Evolutionary conservation across 2,329 filamentous ascomycete genomes (phyloP).

Genomic region (Cytospora piceae): DNA sequence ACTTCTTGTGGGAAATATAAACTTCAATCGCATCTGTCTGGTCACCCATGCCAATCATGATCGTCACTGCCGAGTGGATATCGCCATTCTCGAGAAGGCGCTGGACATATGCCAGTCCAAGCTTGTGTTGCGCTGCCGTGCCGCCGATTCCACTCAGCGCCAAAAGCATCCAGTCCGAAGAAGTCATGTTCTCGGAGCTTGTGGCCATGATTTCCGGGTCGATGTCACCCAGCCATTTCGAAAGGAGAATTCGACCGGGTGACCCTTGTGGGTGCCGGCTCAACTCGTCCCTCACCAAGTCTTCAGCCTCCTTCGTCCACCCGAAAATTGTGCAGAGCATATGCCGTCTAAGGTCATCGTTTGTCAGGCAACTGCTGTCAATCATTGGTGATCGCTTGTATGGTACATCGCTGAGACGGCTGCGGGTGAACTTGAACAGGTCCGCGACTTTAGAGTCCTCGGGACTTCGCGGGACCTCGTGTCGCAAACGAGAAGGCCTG

Average conservation of each 20-base stretch:
- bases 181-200: conserved; percentile 84
- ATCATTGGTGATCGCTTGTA: conserved; percentile 70
- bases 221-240: conserved; percentile 91
- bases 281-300: conserved; percentile 84
- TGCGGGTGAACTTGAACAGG: conserved; percentile 83
- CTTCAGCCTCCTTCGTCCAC: conserved; percentile 84
- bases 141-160: conserved; percentile 87
- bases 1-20: conserved; percentile 88
- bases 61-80: conserved; percentile 87
- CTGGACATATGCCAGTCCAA: conserved; percentile 89
- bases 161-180: conserved; percentile 95
- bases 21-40: conserved; percentile 94
- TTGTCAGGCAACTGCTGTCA: conserved; percentile 65
- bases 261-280: conserved; percentile 73
- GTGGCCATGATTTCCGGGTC: conserved; percentile 80
- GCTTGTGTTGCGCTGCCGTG: conserved; percentile 79
- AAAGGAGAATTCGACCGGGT: conserved; percentile 77
- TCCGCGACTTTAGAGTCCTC: conserved; percentile 74
- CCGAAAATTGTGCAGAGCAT: conserved; percentile 96
- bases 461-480: conserved; percentile 80
- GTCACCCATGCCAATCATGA: conserved; percentile 90
- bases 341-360: conserved; percentile 81
- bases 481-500: conserved; percentile 71
- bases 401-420: conserved; percentile 78
- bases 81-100: conserved; percentile 87